Conservation (phyloP, 2,329 filamentous ascomycete species). For the Fusarium sp. region DNA sequence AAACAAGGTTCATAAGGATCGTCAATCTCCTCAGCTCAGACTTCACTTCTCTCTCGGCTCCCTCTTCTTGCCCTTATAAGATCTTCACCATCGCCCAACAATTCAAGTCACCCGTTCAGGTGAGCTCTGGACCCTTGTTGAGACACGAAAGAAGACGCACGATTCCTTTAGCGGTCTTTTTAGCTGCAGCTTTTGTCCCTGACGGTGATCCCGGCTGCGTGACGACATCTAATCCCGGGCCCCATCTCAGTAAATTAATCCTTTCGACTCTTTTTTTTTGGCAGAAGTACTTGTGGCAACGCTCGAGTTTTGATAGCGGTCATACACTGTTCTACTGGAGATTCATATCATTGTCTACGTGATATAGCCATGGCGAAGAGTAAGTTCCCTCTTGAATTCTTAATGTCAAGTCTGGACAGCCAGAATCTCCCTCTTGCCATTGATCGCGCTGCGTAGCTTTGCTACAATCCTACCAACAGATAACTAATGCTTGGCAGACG, state of each 20-base stretch:
- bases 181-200: conserved; percentile 31
- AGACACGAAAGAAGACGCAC: conserved; percentile 18
- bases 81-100: neutral
- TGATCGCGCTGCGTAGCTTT: neutral
- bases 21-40: conserved; percentile 22
- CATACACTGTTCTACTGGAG: neutral
- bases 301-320: neutral
- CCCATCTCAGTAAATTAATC: conserved; percentile 24
- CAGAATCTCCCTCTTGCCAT: neutral
- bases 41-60: conserved; percentile 1
- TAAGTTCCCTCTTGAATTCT: conserved; percentile 12
- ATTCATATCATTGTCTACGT: neutral
- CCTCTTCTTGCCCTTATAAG: conserved; percentile 4
- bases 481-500: conserved; percentile 50
- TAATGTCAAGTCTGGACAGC: neutral
- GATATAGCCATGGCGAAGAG: conserved; percentile 42
- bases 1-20: conserved; percentile 31
- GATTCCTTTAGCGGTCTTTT: conserved; percentile 27
- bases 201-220: conserved; percentile 31
- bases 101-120: neutral
- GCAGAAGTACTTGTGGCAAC: conserved; percentile 9
- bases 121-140: conserved; percentile 6
- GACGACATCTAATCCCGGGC: conserved; percentile 34
- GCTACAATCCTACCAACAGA: neutral
- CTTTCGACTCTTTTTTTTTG: conserved; percentile 5